Percentiles rank a stretch among this genome's conserved stretches.
These are phyloP conservation scores for Cercospora nicotianae DNA, from an alignment of 2,329 filamentous ascomycete genomes.

Conservation along the genomic window DNA sequence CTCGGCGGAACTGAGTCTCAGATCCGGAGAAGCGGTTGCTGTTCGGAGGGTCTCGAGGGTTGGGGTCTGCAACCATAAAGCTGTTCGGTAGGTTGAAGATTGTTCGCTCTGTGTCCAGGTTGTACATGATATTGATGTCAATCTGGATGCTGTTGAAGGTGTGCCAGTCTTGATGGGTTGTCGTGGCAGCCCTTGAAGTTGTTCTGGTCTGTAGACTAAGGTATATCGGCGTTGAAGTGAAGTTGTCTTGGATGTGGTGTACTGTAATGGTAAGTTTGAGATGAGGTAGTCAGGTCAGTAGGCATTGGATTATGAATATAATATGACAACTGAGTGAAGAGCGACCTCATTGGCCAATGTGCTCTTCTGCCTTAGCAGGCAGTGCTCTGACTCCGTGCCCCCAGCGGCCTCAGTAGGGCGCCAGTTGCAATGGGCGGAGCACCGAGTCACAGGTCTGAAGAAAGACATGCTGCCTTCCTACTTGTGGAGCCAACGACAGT, in stretches of 20 bases:
- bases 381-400: constrained; percentile 5
- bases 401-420: constrained; percentile 13
- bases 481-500: constrained; percentile 13
- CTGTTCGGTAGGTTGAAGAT: not conserved
- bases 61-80: not conserved
- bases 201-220: not conserved
- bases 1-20: not conserved
- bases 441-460: constrained; percentile 4
- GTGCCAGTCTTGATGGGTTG: not conserved
- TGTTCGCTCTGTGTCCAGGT: constrained; percentile 2
- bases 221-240: not conserved
- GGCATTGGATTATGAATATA: constrained; percentile 7
- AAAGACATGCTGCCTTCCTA: not conserved
- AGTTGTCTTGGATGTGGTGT: constrained; percentile 4
- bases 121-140: constrained; percentile 2
- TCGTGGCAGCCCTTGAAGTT: not conserved
- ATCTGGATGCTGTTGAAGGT: not conserved
- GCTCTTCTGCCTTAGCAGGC: constrained; percentile 13
- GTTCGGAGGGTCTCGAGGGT: constrained; percentile 9
- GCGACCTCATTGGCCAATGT: constrained; percentile 1
- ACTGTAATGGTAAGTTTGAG: not conserved
- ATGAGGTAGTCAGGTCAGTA: not conserved
- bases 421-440: constrained; percentile 15
- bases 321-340: not conserved
- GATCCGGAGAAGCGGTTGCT: not conserved